phyloP scores from a whole-genome alignment of 768 basidiomycete genomes.

The Fomitopsis pulvina region DNA sequence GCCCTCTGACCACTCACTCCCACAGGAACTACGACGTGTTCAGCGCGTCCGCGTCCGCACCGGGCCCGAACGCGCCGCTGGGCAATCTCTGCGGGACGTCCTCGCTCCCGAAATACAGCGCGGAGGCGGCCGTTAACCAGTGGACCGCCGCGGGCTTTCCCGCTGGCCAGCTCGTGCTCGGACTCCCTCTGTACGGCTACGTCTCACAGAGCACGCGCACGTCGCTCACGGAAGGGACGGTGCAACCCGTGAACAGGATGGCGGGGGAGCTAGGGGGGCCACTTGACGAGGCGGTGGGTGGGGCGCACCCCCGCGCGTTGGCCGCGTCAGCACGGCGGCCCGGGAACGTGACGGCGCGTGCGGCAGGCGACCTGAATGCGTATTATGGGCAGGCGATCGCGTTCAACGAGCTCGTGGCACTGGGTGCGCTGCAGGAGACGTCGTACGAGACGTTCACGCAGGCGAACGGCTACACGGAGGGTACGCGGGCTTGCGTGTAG shows the following conservation, averaged over 20 bases:
- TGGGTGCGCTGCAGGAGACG: constrained; percentile 42
- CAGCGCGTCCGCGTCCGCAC: constrained; percentile 47
- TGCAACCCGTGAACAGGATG: constrained; percentile 6
- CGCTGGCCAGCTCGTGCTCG: constrained; percentile 56
- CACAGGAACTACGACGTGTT: constrained; percentile 78
- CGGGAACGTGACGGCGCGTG: constrained; percentile 20
- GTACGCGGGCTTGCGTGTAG: constrained; percentile 21
- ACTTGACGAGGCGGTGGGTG: constrained; percentile 42
- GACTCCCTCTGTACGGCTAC: constrained; percentile 64
- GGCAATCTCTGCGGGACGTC: constrained; percentile 60
- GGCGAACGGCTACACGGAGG: constrained; percentile 45
- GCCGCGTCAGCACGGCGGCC: constrained; percentile 23
- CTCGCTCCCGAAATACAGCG: constrained; percentile 58
- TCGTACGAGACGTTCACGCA: constrained; percentile 39
- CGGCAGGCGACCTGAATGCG: constrained; percentile 30
- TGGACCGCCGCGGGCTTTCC: constrained; percentile 71
- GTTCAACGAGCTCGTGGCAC: constrained; percentile 40
- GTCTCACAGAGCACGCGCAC: constrained; percentile 49
- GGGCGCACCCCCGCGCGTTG: constrained; percentile 27
- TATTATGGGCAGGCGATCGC: constrained; percentile 49
- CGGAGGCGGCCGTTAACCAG: constrained; percentile 49
- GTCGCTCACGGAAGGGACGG: constrained; percentile 31
- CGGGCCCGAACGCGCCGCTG: constrained; percentile 71
- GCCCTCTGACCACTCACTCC: constrained; percentile 14
- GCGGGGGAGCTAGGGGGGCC: constrained; percentile 16